Evolutionary conservation across 2,329 filamentous ascomycete species (phyloP), one percentile per base, ranked within the genome.

Genomic region (Penicillium hesseltinei): DNA sequence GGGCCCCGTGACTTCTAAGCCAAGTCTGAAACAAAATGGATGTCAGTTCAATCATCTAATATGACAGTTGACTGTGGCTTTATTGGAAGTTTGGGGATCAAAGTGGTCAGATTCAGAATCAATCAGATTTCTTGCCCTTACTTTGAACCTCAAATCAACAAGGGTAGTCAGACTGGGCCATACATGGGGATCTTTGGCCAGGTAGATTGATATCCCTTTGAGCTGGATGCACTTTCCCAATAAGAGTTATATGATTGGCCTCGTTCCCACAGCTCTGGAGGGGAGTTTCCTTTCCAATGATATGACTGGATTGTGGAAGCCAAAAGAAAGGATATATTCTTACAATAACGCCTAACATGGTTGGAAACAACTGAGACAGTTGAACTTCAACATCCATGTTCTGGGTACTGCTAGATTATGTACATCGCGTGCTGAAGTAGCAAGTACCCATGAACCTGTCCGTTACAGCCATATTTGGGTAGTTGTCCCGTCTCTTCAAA

Each of bases 401-500:
- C 43, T 33, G 54, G 49, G 36, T 40, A 53, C 54, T 44, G 49
- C 49, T 53, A 43, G 42, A 45, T 51, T 53, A 57, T 57, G 29
- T 57, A 57, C 54, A 57, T 56, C 6, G 54, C 29, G 29, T 52
- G 42, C 21, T 42, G 23, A 42, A 53, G 35, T 42, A 47, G 43
- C 42, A 31, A 43, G 54, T 45, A 47, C 42, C 47, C 56, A 36
- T 38, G 43, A 58, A 47, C 38, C 29, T 52, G 36, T 23, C 43
- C 25, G 13, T 46, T 15, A 25, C 11, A 39, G 25, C 42, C 25
- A 48, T 49, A 38, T 29, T 31, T 33, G 31, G 31, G 31, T 31
- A 44, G 36, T 42, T 47, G 35, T 35, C 48, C 51, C 31, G 38
- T 33, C 40, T 54, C 44, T 46, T 54, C 43, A 56, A 54, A 66